Conservation (phyloP, 345 rosid genomes). For the Dovyalis caffra region DNA sequence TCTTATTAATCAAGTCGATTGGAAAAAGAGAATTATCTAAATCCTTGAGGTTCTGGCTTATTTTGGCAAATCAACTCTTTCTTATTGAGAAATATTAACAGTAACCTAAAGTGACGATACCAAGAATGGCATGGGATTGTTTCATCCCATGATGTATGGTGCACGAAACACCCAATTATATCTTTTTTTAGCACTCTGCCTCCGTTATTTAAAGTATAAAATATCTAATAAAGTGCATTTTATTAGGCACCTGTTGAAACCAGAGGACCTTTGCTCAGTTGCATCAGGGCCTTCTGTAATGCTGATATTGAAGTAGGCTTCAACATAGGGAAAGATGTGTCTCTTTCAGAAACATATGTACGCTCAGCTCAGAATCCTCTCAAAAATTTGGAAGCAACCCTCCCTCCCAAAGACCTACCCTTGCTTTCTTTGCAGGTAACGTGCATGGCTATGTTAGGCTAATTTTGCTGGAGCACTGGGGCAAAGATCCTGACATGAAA, state of each 20-base stretch:
- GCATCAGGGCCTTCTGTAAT: conserved; percentile 88
- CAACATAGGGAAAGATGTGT: conserved; percentile 71
- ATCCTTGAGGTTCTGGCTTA: neutral
- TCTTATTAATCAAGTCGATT: no score
- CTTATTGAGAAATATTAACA: neutral
- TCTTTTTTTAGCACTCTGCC: neutral
- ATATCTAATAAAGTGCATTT: conserved; percentile 8
- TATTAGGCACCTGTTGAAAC: conserved; percentile 84
- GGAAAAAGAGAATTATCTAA: neutral
- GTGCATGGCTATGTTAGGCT: conserved; percentile 85
- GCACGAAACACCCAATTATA: no score
- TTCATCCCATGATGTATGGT: neutral
- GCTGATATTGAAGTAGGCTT: conserved; percentile 81
- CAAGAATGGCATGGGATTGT: no score
- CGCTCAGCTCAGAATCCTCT: conserved; percentile 53
- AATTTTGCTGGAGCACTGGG: conserved; percentile 66
- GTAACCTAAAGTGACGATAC: neutral
- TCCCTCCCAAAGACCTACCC: conserved; percentile 55
- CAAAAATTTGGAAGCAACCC: conserved; percentile 60
- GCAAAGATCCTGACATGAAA: conserved; percentile 81
- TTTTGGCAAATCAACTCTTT: neutral
- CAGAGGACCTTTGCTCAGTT: conserved; percentile 57
- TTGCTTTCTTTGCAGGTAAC: conserved; percentile 84
- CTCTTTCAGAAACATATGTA: conserved; percentile 73
- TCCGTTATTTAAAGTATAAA: neutral